These are phyloP conservation scores for Cynara cardunculus DNA, from an alignment of 129 eudicot species.

Conservation along the genomic window DNA sequence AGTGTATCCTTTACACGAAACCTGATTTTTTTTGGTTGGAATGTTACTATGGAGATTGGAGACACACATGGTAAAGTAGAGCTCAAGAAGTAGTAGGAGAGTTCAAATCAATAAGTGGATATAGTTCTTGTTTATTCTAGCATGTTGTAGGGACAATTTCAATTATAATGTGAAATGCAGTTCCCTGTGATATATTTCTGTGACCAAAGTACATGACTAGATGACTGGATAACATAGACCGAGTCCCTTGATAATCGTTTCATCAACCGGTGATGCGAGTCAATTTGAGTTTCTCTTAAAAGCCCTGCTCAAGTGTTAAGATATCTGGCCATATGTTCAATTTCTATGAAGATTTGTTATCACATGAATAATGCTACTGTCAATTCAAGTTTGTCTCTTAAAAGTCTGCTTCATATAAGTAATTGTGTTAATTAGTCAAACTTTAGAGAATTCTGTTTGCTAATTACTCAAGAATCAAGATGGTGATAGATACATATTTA, in stretches of 20 bases:
- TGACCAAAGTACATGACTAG: not conserved
- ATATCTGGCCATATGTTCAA: conserved; percentile 3
- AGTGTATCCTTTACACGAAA: not conserved
- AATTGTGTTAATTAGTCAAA: not conserved
- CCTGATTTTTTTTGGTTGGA: not conserved
- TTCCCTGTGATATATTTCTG: not conserved
- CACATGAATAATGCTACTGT: conserved; percentile 7
- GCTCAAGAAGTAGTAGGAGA: not conserved
- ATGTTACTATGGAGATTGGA: not conserved
- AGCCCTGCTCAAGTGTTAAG: not conserved
- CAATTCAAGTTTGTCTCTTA: too few relatives aligned
- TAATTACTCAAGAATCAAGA: conserved; percentile 5
- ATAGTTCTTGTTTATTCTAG: not conserved
- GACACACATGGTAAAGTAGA: not conserved
- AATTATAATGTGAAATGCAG: conserved; percentile 4
- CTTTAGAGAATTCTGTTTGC: conserved; percentile 1
- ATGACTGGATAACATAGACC: not conserved
- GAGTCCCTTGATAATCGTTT: not conserved
- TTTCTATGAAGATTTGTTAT: not conserved
- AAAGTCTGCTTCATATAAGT: conserved; percentile 14
- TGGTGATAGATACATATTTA: not conserved
- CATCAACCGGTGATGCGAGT: not conserved
- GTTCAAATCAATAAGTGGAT: not conserved
- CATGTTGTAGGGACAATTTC: not conserved
- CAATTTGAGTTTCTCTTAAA: not conserved